Percentiles rank a stretch among this genome's conserved stretches.
Conservation (phyloP, 2,329 filamentous ascomycete species). For the Epichloe aotearoae region DNA sequence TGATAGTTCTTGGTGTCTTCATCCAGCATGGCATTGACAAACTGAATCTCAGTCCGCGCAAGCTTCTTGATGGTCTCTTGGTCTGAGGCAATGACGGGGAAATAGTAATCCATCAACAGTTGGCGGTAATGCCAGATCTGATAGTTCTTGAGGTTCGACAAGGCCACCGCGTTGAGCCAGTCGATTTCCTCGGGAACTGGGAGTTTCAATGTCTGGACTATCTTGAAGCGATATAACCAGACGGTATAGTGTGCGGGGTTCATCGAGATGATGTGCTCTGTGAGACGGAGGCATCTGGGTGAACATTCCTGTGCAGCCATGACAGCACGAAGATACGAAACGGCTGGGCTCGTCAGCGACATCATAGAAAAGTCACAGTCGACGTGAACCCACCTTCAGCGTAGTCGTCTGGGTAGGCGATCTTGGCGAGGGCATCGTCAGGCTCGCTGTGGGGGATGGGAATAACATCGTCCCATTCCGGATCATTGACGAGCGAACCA, state of each 20-base stretch:
- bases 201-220: conserved; percentile 53
- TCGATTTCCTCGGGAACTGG: conserved; percentile 58
- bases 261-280: conserved; percentile 78
- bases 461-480: conserved; percentile 70
- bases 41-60: conserved; percentile 54
- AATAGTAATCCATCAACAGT: conserved; percentile 47
- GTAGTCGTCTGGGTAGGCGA: conserved; percentile 84
- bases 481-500: conserved; percentile 42
- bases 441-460: conserved; percentile 75
- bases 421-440: conserved; percentile 73
- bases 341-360: conserved; percentile 38
- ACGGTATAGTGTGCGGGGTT: conserved; percentile 98
- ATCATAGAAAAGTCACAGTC: not conserved
- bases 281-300: conserved; percentile 64
- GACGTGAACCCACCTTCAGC: conserved; percentile 47
- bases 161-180: conserved; percentile 77
- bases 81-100: conserved; percentile 46
- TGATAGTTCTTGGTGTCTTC: conserved; percentile 96
- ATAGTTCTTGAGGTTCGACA: conserved; percentile 90
- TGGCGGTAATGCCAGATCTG: conserved; percentile 84
- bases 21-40: conserved; percentile 67
- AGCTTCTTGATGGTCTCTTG: conserved; percentile 42
- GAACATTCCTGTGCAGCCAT: conserved; percentile 84
- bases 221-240: conserved; percentile 87
- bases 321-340: conserved; percentile 82